Base-by-base conservation (phyloP, 2,329 filamentous ascomycete genomes). In the Paraphaeosphaeria sporulosa region DNA sequence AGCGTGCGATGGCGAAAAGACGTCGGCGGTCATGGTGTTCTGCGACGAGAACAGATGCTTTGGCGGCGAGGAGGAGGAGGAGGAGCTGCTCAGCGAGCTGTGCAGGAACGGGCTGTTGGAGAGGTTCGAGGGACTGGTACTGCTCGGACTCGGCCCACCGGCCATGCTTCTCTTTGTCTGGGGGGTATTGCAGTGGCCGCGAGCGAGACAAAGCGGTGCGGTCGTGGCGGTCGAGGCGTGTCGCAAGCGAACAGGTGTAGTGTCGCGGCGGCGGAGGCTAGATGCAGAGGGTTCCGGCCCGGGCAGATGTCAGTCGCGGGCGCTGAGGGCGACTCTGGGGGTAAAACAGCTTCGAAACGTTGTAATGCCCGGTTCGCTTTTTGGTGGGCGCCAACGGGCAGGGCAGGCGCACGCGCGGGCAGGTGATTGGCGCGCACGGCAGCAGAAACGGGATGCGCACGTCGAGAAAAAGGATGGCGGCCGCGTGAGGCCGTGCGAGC, bases 141-240 rank as follows among this genome's bases (percentile, higher is more conserved):
- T 78, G 71, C 70, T 78, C 62, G 77, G 76, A 71, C 77, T 79
- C 66, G 76, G 77, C 72, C 75, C 73, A 71, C 69, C 71, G 74
- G 76, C 74, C 76, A 78, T 78, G 60, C 59, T 68, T 71, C 71
- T 66, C 72, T 75, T 74, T 73, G 74, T 76, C 64, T 67, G 64
- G 61, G 61, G 59, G 68, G 63, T 71, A 63, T 71, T 58, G 66
- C 64, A 61, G 64, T 60, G 65, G 68, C 50, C 55, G 70, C 70
- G 56, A 50, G 61, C 51, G 59, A 62, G 67, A 77, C 75, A 76
- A 76, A 77, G 74, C 69, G 65, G 43, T 47, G 55, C 60, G 65
- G 63, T 49, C 30, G 52, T 32, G 52, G 58, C 58, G 55, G 64
- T 59, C 62, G 64, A 59, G 61, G 61, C 60, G 50, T 58, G 59